Conservation (phyloP, 495 filamentous ascomycete genomes). For the Hyaloscypha bicolor region DNA sequence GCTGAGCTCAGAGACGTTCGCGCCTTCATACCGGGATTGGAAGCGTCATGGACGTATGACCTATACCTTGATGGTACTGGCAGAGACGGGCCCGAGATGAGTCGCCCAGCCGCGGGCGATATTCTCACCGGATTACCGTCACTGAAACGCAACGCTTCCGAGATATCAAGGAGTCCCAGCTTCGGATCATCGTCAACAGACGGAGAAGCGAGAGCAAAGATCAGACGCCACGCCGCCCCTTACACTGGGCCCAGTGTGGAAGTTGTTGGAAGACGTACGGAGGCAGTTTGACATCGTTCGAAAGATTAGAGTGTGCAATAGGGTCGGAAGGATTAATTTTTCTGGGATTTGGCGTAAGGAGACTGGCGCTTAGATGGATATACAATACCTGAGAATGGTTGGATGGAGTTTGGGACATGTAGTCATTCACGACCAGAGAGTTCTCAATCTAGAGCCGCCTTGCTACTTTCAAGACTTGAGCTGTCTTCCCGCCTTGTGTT, state of each 20-base stretch:
- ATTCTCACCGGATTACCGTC: constrained; percentile 43
- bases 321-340: constrained; percentile 8
- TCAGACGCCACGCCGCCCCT: constrained; percentile 10
- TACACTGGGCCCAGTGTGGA: constrained; percentile 26
- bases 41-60: constrained; percentile 53
- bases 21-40: constrained; percentile 50
- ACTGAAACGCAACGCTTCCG: constrained; percentile 46
- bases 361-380: constrained; percentile 29
- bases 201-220: constrained; percentile 27
- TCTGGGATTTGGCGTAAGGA: constrained; percentile 23
- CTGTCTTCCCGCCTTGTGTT: not conserved
- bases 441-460: not conserved
- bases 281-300: constrained; percentile 27
- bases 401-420: constrained; percentile 24
- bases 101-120: constrained; percentile 47
- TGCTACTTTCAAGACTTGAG: not conserved
- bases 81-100: constrained; percentile 14
- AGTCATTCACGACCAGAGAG: constrained; percentile 15
- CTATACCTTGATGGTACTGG: constrained; percentile 42
- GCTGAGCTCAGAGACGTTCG: constrained; percentile 44
- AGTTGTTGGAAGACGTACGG: constrained; percentile 24
- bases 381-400: constrained; percentile 23
- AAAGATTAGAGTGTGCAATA: constrained; percentile 26
- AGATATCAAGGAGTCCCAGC: constrained; percentile 51
- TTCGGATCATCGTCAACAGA: constrained; percentile 38